phyloP scores from a whole-genome alignment of 2,329 filamentous ascomycete genomes.

The Aureobasidium lini region DNA sequence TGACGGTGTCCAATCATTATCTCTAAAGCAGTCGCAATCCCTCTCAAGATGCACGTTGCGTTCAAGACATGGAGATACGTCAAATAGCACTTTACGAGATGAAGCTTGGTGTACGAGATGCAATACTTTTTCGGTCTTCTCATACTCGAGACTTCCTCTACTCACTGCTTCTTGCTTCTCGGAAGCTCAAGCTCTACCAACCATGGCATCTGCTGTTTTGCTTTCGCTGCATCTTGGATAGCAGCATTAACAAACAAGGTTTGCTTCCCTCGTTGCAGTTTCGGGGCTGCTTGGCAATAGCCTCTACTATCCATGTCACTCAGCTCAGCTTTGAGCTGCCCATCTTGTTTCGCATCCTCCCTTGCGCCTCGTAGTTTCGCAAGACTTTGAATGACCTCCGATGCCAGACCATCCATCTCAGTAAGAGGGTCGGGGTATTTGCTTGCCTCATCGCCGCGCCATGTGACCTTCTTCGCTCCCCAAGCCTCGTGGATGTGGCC shows the following conservation, averaged over 20 bases:
- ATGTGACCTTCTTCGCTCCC: conserved; percentile 48
- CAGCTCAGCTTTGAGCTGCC: neutral
- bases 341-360: neutral
- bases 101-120: too few species aligned
- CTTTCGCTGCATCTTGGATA: conserved; percentile 44
- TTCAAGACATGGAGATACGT: too few species aligned
- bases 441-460: conserved; percentile 31
- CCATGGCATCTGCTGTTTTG: conserved; percentile 46
- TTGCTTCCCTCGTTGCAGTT: conserved; percentile 39
- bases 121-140: too few species aligned
- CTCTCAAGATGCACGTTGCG: too few species aligned
- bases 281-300: neutral
- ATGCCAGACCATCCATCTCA: neutral
- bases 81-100: too few species aligned
- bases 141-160: neutral
- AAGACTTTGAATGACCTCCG: neutral
- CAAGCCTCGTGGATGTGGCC: conserved; percentile 55
- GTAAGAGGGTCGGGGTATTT: neutral
- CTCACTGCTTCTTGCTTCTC: neutral
- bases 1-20: too few species aligned
- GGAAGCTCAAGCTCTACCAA: conserved; percentile 45
- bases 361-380: neutral
- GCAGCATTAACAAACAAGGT: conserved; percentile 53
- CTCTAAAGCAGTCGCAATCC: too few species aligned
- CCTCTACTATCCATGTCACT: neutral